Conservation (phyloP, 306 rosid species). For the Glycine latifolia region DNA sequence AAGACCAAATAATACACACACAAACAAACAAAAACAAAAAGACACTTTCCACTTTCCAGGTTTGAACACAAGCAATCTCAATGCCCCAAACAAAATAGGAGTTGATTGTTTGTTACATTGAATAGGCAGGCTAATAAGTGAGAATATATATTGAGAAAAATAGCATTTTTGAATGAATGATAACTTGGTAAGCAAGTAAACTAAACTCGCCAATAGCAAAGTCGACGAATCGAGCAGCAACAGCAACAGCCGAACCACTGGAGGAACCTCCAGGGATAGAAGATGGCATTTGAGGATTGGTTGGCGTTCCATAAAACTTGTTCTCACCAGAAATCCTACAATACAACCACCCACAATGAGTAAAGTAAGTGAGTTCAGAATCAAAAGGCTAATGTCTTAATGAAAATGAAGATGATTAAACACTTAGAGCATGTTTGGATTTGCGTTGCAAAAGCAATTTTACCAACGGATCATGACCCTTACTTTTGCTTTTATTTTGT, state of each 20-base stretch:
- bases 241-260: slow-evolving; percentile 83
- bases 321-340: slow-evolving; percentile 74
- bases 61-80: background rate
- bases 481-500: no score
- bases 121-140: background rate
- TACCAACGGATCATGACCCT: no score
- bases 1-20: background rate
- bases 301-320: slow-evolving; percentile 73
- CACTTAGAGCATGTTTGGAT: no score
- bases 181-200: background rate
- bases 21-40: no score
- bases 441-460: no score
- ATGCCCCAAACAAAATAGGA: no score
- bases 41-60: no score
- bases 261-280: slow-evolving; percentile 79
- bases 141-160: background rate
- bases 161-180: background rate
- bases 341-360: background rate
- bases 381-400: background rate
- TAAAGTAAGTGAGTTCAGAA: slow-evolving; percentile 4
- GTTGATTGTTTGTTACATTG: no score
- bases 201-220: slow-evolving; percentile 66
- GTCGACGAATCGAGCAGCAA: slow-evolving; percentile 76
- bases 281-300: slow-evolving; percentile 61
- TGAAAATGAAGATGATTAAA: no score